Percentiles rank a stretch among this genome's conserved stretches.
These are phyloP conservation scores for Salisapilia sapeloensis DNA, from an alignment of 352 stramenopile genomes.

Conservation along the genomic window DNA sequence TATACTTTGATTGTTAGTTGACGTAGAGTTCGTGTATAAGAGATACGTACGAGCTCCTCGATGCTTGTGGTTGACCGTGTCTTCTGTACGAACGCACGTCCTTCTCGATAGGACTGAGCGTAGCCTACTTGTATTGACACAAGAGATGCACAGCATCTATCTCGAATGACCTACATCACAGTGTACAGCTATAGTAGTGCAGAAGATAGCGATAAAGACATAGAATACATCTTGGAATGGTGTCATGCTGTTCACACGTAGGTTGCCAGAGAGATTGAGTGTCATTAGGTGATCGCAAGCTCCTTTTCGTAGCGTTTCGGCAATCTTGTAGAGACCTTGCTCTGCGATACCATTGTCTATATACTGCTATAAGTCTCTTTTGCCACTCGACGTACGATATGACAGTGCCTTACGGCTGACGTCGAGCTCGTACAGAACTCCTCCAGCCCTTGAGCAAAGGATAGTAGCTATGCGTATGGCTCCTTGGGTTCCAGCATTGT, in stretches of 20 bases:
- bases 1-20: neutral
- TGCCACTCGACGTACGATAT: neutral
- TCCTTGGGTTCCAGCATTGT: constrained; percentile 18
- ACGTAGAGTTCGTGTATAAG: neutral
- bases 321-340: constrained; percentile 13
- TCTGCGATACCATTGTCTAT: constrained; percentile 34
- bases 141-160: constrained; percentile 25
- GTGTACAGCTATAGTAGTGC: too few relatives aligned
- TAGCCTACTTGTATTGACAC: constrained; percentile 25
- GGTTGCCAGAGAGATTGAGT: constrained; percentile 34
- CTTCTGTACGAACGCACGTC: constrained; percentile 15
- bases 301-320: constrained; percentile 15
- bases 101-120: constrained; percentile 19
- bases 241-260: constrained; percentile 15
- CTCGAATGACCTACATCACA: constrained; percentile 19
- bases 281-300: constrained; percentile 23
- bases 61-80: constrained; percentile 21
- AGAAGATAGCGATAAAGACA: too few relatives aligned
- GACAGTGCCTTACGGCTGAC: constrained; percentile 19
- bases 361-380: constrained; percentile 1
- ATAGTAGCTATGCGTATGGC: constrained; percentile 21
- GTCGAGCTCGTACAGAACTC: constrained; percentile 15
- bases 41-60: constrained; percentile 25
- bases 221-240: constrained; percentile 20
- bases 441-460: constrained; percentile 11